Conservation (phyloP, 2,329 filamentous ascomycete species). For the Escovopsis sp. region DNA sequence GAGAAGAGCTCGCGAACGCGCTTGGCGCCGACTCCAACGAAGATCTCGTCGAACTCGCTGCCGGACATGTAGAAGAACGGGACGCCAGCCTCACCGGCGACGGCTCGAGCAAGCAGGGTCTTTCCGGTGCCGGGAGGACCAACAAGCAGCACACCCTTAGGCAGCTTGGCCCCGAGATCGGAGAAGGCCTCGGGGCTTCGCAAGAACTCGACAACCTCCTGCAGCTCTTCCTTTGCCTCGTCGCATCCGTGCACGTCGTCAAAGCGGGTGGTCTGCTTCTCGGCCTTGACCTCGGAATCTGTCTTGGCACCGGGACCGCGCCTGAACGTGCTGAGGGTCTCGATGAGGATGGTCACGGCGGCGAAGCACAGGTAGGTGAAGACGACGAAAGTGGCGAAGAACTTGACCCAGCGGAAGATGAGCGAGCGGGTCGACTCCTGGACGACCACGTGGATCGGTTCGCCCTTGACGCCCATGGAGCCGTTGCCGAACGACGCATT, state of each 20-base stretch:
- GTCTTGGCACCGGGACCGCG: conserved; percentile 55
- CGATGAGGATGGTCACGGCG: conserved; percentile 66
- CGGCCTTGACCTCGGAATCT: conserved; percentile 76
- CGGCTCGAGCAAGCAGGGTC: conserved; percentile 84
- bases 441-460: conserved; percentile 89
- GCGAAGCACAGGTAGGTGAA: conserved; percentile 68
- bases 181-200: conserved; percentile 89
- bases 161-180: conserved; percentile 86
- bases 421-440: conserved; percentile 70
- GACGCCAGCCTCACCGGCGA: conserved; percentile 91
- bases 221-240: conserved; percentile 94
- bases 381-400: conserved; percentile 63
- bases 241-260: conserved; percentile 92
- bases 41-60: conserved; percentile 96
- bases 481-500: conserved; percentile 14
- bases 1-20: conserved; percentile 87
- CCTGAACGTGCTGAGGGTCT: conserved; percentile 65
- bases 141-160: conserved; percentile 89
- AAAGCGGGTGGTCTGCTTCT: conserved; percentile 85
- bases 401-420: conserved; percentile 87
- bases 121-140: conserved; percentile 96
- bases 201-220: conserved; percentile 92
- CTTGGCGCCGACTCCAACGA: conserved; percentile 93
- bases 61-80: conserved; percentile 99
- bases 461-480: conserved; percentile 54